These are phyloP conservation scores for Aspergillus proliferans DNA, from an alignment of 2,329 filamentous ascomycete species.

Conservation along the genomic window DNA sequence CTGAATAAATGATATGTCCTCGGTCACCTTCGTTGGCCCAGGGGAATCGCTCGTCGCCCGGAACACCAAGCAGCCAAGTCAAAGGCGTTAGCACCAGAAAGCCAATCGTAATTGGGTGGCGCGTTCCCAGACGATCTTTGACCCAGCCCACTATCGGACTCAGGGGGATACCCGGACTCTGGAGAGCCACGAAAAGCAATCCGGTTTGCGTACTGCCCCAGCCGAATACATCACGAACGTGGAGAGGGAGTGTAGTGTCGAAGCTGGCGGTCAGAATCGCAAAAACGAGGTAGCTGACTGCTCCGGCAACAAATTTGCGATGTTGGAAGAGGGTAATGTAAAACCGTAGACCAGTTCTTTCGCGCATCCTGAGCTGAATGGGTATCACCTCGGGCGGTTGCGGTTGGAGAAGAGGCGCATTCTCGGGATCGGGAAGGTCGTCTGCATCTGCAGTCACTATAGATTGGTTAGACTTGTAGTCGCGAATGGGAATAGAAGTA, in stretches of 20 bases:
- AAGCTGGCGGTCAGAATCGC: conserved; percentile 49
- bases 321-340: conserved; percentile 38
- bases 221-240: conserved; percentile 46
- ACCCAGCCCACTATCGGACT: conserved; percentile 53
- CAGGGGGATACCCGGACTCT: conserved; percentile 52
- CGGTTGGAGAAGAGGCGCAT: conserved; percentile 5
- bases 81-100: conserved; percentile 18
- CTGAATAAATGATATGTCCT: conserved; percentile 18
- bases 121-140: conserved; percentile 20
- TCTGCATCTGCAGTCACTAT: neutral
- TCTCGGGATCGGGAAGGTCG: conserved; percentile 1
- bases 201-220: conserved; percentile 53
- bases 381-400: neutral
- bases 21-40: conserved; percentile 15
- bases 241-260: conserved; percentile 52
- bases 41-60: conserved; percentile 21
- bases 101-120: conserved; percentile 17
- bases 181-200: conserved; percentile 51
- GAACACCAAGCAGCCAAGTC: conserved; percentile 23
- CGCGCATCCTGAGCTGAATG: neutral
- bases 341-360: conserved; percentile 9
- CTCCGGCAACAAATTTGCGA: conserved; percentile 37
- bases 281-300: conserved; percentile 42
- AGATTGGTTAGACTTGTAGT: neutral
- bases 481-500: too few species aligned